Conservation (phyloP, 1,139 yeast species). For the Debaryomycetaceae sp. region DNA sequence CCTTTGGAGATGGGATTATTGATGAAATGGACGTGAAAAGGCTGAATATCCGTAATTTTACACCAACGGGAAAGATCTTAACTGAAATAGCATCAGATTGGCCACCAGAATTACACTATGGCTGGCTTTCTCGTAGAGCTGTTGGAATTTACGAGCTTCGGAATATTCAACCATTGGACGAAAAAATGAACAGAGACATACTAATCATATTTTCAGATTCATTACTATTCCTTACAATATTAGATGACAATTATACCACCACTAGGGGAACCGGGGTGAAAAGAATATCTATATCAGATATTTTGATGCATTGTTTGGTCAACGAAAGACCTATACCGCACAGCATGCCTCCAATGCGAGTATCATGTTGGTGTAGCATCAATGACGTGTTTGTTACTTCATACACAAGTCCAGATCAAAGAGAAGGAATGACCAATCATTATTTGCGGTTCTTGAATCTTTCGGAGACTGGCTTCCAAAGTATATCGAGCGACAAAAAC, state of each 20-base stretch:
- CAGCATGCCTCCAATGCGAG: conserved; percentile 63
- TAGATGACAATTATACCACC: conserved; percentile 36
- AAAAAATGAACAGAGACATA: conserved; percentile 42
- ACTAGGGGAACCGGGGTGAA: conserved; percentile 28
- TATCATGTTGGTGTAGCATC: conserved; percentile 67
- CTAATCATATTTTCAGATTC: conserved; percentile 80
- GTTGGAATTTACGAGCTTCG: conserved; percentile 71
- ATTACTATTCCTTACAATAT: conserved; percentile 49
- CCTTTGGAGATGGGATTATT: conserved; percentile 53
- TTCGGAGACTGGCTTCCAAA: conserved; percentile 23
- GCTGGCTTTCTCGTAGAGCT: conserved; percentile 83
- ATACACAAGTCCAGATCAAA: conserved; percentile 27
- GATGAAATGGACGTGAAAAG: conserved; percentile 44
- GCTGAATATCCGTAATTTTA: conserved; percentile 53
- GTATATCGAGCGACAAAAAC: conserved; percentile 8
- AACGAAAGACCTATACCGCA: conserved; percentile 75
- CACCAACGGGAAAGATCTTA: conserved; percentile 86
- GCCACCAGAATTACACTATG: conserved; percentile 85
- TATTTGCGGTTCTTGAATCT: conserved; percentile 26
- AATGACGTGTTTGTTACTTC: conserved; percentile 48
- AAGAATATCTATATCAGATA: conserved; percentile 67
- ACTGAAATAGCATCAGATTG: conserved; percentile 81
- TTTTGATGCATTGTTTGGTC: conserved; percentile 82
- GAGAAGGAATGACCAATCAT: conserved; percentile 9
- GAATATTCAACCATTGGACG: conserved; percentile 24